Percentiles rank a stretch among this genome's conserved stretches.
Conservation (phyloP, 371 early-diverging fungal genomes). For the Mortierella sp. region DNA sequence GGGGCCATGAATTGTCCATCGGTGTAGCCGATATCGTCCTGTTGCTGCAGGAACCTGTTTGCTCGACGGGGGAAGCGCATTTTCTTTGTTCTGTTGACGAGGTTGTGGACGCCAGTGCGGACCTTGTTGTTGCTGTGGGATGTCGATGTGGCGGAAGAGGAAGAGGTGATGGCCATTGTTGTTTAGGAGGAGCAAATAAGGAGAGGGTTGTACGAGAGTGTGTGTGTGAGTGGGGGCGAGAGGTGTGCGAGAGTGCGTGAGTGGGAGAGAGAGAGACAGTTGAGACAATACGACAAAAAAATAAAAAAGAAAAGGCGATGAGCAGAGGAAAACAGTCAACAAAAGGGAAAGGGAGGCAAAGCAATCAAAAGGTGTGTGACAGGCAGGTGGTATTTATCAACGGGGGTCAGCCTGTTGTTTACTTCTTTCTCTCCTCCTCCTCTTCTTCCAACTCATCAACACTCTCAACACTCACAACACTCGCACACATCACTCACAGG, state of each 20-base stretch:
- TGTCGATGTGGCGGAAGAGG: constrained; percentile 22
- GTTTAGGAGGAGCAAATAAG: constrained; percentile 9
- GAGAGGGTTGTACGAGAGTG: not conserved
- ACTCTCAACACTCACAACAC: not conserved
- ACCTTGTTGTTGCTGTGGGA: constrained; percentile 32
- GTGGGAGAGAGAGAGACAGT: not conserved
- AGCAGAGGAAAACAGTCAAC: not conserved
- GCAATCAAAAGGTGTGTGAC: not conserved
- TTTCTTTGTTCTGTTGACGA: constrained; percentile 56
- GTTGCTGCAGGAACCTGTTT: constrained; percentile 61
- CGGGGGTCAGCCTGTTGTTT: not conserved
- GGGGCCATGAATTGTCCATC: constrained; percentile 67
- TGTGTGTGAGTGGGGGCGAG: not conserved
- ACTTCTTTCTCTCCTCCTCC: not conserved
- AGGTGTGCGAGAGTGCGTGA: not conserved
- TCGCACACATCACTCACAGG: not conserved
- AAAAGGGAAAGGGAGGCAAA: not conserved
- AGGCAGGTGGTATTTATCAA: not conserved
- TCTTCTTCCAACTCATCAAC: not conserved
- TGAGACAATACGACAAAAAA: not conserved
- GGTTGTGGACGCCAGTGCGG: constrained; percentile 43
- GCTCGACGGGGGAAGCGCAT: constrained; percentile 57
- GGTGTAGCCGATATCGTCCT: constrained; percentile 68
- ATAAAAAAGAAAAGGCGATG: not conserved
- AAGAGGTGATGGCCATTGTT: not conserved